Conservation (phyloP, 2,329 filamentous ascomycete species). For the Pezicula carpinea region DNA sequence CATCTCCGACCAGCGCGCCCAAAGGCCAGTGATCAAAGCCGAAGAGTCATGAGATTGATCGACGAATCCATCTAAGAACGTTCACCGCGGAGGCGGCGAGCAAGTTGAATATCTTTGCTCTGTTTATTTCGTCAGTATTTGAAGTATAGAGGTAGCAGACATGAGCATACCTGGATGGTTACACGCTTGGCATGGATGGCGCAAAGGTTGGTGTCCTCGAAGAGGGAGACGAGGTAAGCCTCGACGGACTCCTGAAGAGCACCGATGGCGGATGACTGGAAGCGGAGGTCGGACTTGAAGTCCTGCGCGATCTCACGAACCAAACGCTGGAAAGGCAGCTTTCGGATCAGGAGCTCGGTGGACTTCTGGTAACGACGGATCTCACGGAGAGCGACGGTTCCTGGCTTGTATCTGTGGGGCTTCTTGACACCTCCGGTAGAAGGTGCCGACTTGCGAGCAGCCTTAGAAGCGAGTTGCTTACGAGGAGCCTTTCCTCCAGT, state of each 20-base stretch:
- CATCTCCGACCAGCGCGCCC: constrained; percentile 2
- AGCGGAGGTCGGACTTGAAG: constrained; percentile 92
- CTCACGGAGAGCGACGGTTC: constrained; percentile 95
- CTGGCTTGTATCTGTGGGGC: constrained; percentile 86
- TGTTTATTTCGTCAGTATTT: constrained; percentile 18
- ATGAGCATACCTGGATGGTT: constrained; percentile 54
- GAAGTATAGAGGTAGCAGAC: constrained; percentile 13
- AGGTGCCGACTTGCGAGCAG: constrained; percentile 94
- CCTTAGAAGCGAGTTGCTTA: constrained; percentile 98
- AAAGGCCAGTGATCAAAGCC: constrained; percentile 5
- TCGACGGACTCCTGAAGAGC: constrained; percentile 98
- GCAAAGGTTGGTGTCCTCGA: constrained; percentile 94
- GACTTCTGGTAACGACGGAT: constrained; percentile 98
- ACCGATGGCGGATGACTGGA: constrained; percentile 97
- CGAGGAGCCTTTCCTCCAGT: constrained; percentile 74
- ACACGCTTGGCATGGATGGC: constrained; percentile 99
- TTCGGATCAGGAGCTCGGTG: constrained; percentile 92
- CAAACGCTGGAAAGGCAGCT: constrained; percentile 95
- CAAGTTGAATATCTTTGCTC: constrained; percentile 90
- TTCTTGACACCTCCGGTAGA: constrained; percentile 97
- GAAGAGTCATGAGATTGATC: constrained; percentile 9
- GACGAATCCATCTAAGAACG: constrained; percentile 59
- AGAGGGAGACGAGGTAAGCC: constrained; percentile 96
- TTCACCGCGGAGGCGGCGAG: constrained; percentile 90
- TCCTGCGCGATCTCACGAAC: constrained; percentile 96